These are phyloP conservation scores for Pseudomonodictys pantanalensis DNA, from an alignment of 495 filamentous ascomycete species.

Conservation along the genomic window DNA sequence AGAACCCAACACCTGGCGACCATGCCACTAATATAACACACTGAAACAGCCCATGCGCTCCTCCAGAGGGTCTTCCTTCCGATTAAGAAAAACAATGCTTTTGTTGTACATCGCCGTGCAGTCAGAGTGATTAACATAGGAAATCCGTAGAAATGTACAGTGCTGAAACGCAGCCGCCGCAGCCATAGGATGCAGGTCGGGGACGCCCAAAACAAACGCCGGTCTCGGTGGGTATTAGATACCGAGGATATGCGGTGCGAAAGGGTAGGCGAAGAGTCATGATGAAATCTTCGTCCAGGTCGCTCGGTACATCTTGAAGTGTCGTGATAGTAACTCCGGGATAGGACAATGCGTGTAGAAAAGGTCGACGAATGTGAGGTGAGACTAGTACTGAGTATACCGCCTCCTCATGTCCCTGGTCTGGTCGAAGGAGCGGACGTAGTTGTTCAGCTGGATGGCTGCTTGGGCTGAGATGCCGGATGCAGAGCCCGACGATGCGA, in stretches of 20 bases:
- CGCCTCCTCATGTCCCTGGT: constrained; percentile 64
- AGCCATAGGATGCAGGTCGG: background rate
- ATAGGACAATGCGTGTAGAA: constrained; percentile 5
- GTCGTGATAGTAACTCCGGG: constrained; percentile 20
- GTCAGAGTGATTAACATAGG: constrained; percentile 1
- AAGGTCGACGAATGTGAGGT: background rate
- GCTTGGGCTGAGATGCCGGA: constrained; percentile 69
- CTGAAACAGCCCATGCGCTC: background rate
- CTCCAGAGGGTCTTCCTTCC: background rate
- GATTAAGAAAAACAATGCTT: constrained; percentile 7
- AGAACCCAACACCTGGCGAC: constrained; percentile 20
- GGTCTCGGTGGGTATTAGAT: background rate
- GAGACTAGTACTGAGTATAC: constrained; percentile 42
- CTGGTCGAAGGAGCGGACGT: constrained; percentile 84
- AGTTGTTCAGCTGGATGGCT: constrained; percentile 75
- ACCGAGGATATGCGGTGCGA: constrained; percentile 11
- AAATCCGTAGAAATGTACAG: constrained; percentile 19
- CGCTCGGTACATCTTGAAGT: constrained; percentile 9
- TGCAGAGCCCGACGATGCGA: constrained; percentile 63
- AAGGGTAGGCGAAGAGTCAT: background rate
- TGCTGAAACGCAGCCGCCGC: constrained; percentile 10
- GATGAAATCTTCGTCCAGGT: constrained; percentile 5
- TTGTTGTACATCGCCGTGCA: constrained; percentile 13
- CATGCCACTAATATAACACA: background rate
- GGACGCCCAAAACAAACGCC: constrained; percentile 19